Percentiles rank a stretch among this genome's conserved stretches.
These are phyloP conservation scores for Geum urbanum DNA, from an alignment of 306 rosid genomes.

Conservation along the genomic window DNA sequence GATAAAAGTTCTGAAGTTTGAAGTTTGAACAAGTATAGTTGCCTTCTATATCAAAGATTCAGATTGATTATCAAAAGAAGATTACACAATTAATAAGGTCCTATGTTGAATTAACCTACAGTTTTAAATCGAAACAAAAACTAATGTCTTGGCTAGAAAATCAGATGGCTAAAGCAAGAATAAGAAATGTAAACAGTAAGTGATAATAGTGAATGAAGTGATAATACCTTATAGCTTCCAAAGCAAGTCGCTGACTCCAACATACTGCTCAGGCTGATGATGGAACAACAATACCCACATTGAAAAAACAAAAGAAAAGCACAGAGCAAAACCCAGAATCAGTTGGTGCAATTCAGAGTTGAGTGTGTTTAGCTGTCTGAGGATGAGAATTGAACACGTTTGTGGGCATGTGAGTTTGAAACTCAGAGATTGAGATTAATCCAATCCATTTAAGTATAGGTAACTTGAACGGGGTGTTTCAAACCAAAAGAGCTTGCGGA, in stretches of 20 bases:
- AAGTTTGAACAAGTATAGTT: background rate
- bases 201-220: background rate
- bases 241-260: slow-evolving; percentile 55
- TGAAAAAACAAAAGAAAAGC: slow-evolving; percentile 21
- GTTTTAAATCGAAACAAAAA: background rate
- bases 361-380: no score
- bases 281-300: slow-evolving; percentile 37
- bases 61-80: background rate
- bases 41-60: background rate
- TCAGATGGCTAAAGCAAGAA: background rate
- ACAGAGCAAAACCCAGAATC: slow-evolving; percentile 31
- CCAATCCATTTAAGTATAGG: no score
- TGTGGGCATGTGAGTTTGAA: no score
- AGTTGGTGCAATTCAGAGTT: background rate
- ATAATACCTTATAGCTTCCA: slow-evolving; percentile 62
- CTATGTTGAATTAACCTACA: background rate
- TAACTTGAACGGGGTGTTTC: no score
- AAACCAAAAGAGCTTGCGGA: no score
- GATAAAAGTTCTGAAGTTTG: background rate
- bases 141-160: background rate
- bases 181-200: background rate
- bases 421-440: no score
- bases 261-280: slow-evolving; percentile 48
- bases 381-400: no score
- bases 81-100: background rate